Conservation (phyloP, 164 flowering plant genomes). For the Tinospora cordifolia region DNA sequence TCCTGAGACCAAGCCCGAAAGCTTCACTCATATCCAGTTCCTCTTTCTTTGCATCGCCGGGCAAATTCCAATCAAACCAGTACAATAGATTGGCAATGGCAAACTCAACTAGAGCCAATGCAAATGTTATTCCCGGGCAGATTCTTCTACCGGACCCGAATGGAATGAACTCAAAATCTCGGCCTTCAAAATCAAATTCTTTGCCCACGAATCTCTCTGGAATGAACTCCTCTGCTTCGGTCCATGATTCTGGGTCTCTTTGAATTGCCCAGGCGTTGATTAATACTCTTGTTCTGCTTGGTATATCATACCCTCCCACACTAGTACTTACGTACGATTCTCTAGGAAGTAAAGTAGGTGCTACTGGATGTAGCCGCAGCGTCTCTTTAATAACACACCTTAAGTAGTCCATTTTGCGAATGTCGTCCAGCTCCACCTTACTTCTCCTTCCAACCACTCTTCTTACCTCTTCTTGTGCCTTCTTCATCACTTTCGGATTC, state of each 20-base stretch:
- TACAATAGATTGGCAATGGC: constrained; percentile 24
- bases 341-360: neutral
- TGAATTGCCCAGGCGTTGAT: constrained; percentile 24
- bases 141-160: constrained; percentile 33
- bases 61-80: constrained; percentile 31
- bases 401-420: neutral
- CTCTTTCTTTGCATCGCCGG: constrained; percentile 12
- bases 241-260: constrained; percentile 20
- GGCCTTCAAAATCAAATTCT: constrained; percentile 19
- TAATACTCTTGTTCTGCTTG: constrained; percentile 11
- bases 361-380: neutral
- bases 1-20: neutral
- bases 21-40: constrained; percentile 13
- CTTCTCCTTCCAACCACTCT: constrained; percentile 2
- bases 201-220: constrained; percentile 24
- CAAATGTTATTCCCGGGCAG: constrained; percentile 22
- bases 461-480: constrained; percentile 7
- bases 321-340: neutral
- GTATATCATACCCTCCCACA: constrained; percentile 19
- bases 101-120: constrained; percentile 6
- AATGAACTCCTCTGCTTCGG: constrained; percentile 16
- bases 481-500: constrained; percentile 7
- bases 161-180: constrained; percentile 25
- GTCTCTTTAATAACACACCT: constrained; percentile 6
- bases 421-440: constrained; percentile 5